phyloP scores from a whole-genome alignment of 768 basidiomycete genomes.

The Podaxis sp. region DNA sequence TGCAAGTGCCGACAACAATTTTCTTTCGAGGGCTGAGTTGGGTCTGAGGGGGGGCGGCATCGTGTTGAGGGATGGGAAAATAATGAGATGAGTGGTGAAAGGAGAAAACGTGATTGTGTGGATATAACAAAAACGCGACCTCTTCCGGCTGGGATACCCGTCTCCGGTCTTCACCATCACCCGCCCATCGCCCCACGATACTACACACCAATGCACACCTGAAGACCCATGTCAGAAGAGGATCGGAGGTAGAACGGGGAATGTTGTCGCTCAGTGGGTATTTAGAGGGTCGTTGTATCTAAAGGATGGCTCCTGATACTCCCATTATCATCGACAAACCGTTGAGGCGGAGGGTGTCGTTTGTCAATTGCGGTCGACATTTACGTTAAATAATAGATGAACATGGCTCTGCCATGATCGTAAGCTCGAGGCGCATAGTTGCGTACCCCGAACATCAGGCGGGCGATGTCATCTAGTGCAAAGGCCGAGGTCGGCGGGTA shows the following conservation, averaged over 20 bases:
- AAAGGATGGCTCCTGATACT: too few relatives aligned
- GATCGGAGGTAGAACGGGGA: neutral
- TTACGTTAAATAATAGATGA: too few relatives aligned
- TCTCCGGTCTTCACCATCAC: slow-evolving; percentile 1
- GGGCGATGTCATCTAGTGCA: neutral
- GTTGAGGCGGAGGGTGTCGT: too few relatives aligned
- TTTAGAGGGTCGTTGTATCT: too few relatives aligned
- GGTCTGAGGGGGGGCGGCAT: neutral
- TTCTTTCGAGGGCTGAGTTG: slow-evolving; percentile 28
- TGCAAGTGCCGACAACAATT: slow-evolving; percentile 51
- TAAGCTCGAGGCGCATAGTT: too few relatives aligned
- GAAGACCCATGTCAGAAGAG: neutral
- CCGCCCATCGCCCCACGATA: neutral
- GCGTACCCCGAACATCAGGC: neutral
- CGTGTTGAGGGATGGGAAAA: slow-evolving; percentile 1
- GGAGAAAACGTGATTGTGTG: neutral
- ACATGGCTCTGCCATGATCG: too few relatives aligned
- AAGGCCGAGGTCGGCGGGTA: neutral
- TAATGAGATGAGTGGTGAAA: neutral
- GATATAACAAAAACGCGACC: slow-evolving; percentile 2
- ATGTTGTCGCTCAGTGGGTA: neutral
- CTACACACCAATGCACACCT: neutral
- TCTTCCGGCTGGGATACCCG: neutral
- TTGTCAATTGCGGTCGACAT: too few relatives aligned
- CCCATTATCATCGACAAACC: too few relatives aligned